Evolutionary conservation across 2,329 filamentous ascomycete species (phyloP), one percentile per base, ranked within the genome.

Genomic region (Venturia asperata): DNA sequence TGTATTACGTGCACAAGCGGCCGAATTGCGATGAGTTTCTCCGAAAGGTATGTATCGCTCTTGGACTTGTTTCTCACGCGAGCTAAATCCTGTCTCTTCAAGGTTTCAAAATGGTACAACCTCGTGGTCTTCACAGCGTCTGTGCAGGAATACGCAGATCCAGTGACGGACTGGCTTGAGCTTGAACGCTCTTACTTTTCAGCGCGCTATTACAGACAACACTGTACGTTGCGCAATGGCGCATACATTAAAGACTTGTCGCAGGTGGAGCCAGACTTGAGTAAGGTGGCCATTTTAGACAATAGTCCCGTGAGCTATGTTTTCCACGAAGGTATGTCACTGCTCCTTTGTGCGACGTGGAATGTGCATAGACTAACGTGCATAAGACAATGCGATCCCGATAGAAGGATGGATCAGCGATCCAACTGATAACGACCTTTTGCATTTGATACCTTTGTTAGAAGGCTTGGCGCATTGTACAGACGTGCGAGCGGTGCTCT

Each of bases 381-480:
- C 7, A n/a, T 66, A 72, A 99, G 94, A 99, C 77, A 99, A 99
- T 79, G 94, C 94, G 62, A 97, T 99, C 72, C 94, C 94, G 3
- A 97, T 99, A 74, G 93, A 97, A 80, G 94, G 94, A 73, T 99
- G 94, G 94, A 97, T 99, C 78, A 96, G 88, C 76, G 94, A 99
- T 78, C 94, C 94, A 27, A 97, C 94, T 34, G 94, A 99, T 78
- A 94, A 92, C 74, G 93, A 97, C 74, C 82, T 99, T 69, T 83
- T 97, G 76, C 91, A 97, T 76, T 82, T 99, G 67, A 87, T 99
- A 66, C 94, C 94, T 41, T 81, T 97, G 71, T 82, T 99, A 56
- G 94, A 99, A 78, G 94, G 91, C 21, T 79, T 99, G 72, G 94
- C 97, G 79, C 96, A 97, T 77, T 92, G 94, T 70, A 96, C 93